phyloP scores from a whole-genome alignment of 2,329 filamentous ascomycete genomes.

The Amesomyces nigricolor region DNA sequence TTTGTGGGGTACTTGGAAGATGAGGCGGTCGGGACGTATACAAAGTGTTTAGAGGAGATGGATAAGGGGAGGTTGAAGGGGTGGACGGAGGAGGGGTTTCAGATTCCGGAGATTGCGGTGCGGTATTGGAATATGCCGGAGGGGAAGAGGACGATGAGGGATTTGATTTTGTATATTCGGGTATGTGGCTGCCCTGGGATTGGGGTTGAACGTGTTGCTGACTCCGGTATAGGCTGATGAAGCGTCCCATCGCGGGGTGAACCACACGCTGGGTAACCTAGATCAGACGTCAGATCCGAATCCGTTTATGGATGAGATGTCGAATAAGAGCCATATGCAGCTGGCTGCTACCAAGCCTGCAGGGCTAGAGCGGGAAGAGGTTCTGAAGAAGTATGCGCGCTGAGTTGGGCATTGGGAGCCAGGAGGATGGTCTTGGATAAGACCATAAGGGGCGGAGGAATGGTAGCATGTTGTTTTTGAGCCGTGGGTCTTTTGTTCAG shows the following conservation, averaged over 20 bases:
- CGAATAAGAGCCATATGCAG: constrained; percentile 10
- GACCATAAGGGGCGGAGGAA: no score
- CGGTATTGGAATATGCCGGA: constrained; percentile 94
- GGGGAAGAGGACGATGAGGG: constrained; percentile 71
- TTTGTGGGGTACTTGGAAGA: constrained; percentile 97
- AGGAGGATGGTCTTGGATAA: no score
- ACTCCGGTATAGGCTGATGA: constrained; percentile 41
- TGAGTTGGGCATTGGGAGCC: not conserved
- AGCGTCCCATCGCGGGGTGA: constrained; percentile 85
- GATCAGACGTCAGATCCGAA: constrained; percentile 83
- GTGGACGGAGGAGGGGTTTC: constrained; percentile 64
- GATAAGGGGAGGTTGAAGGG: constrained; percentile 75
- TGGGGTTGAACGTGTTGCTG: not conserved
- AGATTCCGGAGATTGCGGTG: constrained; percentile 81
- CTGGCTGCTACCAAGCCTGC: constrained; percentile 14
- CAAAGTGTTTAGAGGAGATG: constrained; percentile 78
- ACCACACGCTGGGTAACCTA: constrained; percentile 88
- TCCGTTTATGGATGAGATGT: constrained; percentile 66
- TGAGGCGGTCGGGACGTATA: constrained; percentile 93
- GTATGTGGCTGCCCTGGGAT: constrained; percentile 3
- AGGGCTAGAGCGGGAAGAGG: constrained; percentile 19
- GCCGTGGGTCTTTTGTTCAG: no score
- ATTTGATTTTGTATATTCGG: constrained; percentile 80
- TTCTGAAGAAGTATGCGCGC: constrained; percentile 3
- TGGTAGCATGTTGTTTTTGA: no score